Conservation (phyloP, 1,284 basidiomycete species). For the Puccinia triticina region DNA sequence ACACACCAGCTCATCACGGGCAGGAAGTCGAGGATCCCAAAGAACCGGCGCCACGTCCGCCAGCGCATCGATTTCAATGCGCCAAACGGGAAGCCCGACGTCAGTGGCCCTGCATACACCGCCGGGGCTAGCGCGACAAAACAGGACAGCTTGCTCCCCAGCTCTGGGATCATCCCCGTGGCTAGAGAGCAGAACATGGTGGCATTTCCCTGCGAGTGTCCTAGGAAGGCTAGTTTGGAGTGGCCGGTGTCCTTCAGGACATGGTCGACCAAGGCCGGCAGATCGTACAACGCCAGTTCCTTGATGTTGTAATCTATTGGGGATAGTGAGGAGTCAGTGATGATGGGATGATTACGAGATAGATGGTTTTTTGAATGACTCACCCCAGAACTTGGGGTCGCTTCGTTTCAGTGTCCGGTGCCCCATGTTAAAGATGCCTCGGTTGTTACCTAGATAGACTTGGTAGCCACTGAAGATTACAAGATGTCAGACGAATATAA, state of each 20-base stretch:
- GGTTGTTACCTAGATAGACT: slow-evolving; percentile 69
- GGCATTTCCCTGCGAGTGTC: slow-evolving; percentile 63
- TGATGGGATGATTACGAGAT: not conserved
- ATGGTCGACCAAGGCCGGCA: slow-evolving; percentile 68
- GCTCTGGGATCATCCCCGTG: slow-evolving; percentile 66
- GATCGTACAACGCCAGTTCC: slow-evolving; percentile 68
- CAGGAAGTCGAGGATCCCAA: slow-evolving; percentile 69
- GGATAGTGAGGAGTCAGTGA: not conserved
- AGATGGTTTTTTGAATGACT: slow-evolving; percentile 53
- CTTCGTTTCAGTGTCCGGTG: slow-evolving; percentile 64
- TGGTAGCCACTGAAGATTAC: slow-evolving; percentile 63
- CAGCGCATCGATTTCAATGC: slow-evolving; percentile 65
- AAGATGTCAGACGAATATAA: slow-evolving; percentile 3
- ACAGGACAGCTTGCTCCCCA: slow-evolving; percentile 66
- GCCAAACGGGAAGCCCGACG: slow-evolving; percentile 67
- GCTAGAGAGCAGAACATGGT: slow-evolving; percentile 60
- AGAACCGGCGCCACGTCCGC: slow-evolving; percentile 66
- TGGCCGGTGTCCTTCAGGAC: slow-evolving; percentile 65
- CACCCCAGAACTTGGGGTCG: slow-evolving; percentile 69
- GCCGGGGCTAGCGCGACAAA: slow-evolving; percentile 69
- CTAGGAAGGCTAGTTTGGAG: slow-evolving; percentile 63
- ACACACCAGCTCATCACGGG: slow-evolving; percentile 68
- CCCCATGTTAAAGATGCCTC: slow-evolving; percentile 69
- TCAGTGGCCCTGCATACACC: slow-evolving; percentile 68
- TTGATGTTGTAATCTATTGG: slow-evolving; percentile 67